A percentile compares a stretch with the other conserved stretches of the same genome.
Evolutionary conservation across 257 asterid species (phyloP).

Genomic region (Primulina huaijiensis): DNA sequence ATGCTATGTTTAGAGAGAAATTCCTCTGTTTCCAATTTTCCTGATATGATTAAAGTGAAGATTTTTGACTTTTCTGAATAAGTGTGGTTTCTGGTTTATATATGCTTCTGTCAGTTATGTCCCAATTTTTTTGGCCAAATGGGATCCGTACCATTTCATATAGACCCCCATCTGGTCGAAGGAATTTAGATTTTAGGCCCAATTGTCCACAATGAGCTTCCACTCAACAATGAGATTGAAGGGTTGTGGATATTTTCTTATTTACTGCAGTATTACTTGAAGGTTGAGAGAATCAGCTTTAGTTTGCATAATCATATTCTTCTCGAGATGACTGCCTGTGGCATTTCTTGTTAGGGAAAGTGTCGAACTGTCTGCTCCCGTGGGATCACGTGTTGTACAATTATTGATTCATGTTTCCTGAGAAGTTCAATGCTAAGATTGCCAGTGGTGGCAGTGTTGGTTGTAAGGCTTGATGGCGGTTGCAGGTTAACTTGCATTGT

Average conservation of each 20-base stretch:
- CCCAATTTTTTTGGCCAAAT: too few species aligned
- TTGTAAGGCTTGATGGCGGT: neutral
- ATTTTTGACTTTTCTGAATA: too few species aligned
- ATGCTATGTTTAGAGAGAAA: neutral
- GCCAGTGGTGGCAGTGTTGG: neutral
- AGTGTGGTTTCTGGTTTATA: neutral
- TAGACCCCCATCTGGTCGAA: neutral
- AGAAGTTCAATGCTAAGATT: neutral
- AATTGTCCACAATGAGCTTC: neutral
- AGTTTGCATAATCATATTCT: neutral
- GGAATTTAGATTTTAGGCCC: neutral
- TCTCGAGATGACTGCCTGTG: neutral
- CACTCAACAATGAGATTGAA: neutral
- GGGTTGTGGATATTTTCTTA: neutral
- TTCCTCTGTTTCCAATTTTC: neutral
- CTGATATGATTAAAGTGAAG: neutral
- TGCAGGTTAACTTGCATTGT: neutral
- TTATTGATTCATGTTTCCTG: neutral
- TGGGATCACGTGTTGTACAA: neutral
- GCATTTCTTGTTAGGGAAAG: neutral
- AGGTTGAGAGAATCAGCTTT: neutral
- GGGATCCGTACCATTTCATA: neutral
- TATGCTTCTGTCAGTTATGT: neutral
- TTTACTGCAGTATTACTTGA: neutral
- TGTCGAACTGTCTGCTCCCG: neutral